Conservation (phyloP, 805 yeast species). For the Zygosaccharomyces gambellarensis region DNA sequence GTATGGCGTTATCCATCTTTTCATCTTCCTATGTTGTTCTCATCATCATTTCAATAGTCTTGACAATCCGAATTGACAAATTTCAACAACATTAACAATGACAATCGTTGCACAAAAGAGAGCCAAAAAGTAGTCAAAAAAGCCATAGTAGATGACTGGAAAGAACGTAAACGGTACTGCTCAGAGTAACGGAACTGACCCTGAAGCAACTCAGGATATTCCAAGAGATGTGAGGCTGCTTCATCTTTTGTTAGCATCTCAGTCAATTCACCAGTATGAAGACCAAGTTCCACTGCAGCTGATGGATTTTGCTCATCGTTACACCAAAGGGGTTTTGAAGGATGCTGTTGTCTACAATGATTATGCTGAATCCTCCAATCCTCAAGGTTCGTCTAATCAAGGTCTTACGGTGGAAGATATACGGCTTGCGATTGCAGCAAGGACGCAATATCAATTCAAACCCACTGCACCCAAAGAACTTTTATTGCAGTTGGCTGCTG, state of each 20-base stretch:
- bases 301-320: conserved; percentile 93
- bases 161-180: conserved; percentile 1
- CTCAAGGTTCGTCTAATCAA: conserved; percentile 36
- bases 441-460: conserved; percentile 93
- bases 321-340: conserved; percentile 78
- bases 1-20: not conserved
- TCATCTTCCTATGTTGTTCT: not conserved
- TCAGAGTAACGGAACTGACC: conserved; percentile 1
- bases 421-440: conserved; percentile 85
- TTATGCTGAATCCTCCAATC: conserved; percentile 54
- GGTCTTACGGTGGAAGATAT: conserved; percentile 83
- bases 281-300: conserved; percentile 94
- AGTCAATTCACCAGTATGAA: conserved; percentile 85
- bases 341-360: conserved; percentile 89
- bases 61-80: not conserved
- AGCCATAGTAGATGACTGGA: not conserved
- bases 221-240: conserved; percentile 91
- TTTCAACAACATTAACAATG: not conserved
- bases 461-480: conserved; percentile 90
- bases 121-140: not conserved
- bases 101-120: not conserved
- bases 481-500: conserved; percentile 84
- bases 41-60: not conserved
- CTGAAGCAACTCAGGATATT: conserved; percentile 30
- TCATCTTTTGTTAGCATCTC: conserved; percentile 88